Evolutionary conservation across 768 basidiomycete genomes (phyloP), one percentile per base, ranked within the genome.

Genomic region (Dendrothele bispora): DNA sequence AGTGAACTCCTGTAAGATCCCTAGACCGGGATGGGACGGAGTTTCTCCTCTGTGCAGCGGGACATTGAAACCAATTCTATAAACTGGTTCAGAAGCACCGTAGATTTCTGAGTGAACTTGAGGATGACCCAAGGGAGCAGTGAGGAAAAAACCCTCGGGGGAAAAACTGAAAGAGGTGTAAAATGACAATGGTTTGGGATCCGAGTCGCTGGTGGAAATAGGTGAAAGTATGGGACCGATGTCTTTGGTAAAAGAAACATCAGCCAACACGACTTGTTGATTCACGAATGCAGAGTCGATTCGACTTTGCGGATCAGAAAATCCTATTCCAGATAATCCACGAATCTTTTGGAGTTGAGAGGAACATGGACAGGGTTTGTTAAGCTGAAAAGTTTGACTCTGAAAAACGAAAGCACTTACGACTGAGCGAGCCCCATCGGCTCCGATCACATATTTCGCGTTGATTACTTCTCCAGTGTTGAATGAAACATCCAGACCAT

Each of bases 321-420:
- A 76, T n/a, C 55, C 50, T 34, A 78, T 66, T 1, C 68, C 69
- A 1, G 61, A 56, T 21, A 58, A 37, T 3, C 54, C 50, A 37
- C 74, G 74, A 24, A 77, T 51, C 75, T 77, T n/a, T n/a, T n/a
- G n/a, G n/a, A n/a, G n/a, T n/a, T n/a, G n/a, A 43, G 14, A 12
- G 14, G 22, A 5, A 7, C 44, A 7, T 43, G 14, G n/a, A n/a
- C n/a, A n/a, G n/a, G n/a, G n/a, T n/a, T n/a, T 50, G 38, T 46
- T 21, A 4, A 5, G 21, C 5, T 27, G 11, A 24, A 14, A 10
- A 11, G 4, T 67, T 40, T 50, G 70, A 71, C n/a, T 48, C 48
- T 11, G 71, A 73, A 39, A 52, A 64, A 8, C 66, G 49, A n/a
- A n/a, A n/a, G n/a, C n/a, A n/a, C n/a, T n/a, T n/a, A n/a, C n/a